Percentiles rank a stretch among this genome's conserved stretches.
phyloP scores from a whole-genome alignment of 2,329 filamentous ascomycete genomes.

The Alternaria arbusti region DNA sequence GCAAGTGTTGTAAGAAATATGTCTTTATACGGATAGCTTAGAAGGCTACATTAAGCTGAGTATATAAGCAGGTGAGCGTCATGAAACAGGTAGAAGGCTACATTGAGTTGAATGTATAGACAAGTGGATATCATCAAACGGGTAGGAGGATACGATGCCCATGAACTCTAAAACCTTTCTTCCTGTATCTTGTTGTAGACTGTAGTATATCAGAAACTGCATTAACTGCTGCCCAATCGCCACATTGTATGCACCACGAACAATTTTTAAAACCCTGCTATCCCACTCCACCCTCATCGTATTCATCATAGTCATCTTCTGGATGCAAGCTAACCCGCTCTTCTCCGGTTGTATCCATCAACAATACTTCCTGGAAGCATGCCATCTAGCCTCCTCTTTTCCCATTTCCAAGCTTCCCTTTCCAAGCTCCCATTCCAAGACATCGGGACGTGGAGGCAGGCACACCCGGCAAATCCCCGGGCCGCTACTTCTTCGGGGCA shows the following conservation, averaged over 20 bases:
- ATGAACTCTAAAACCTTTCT: background rate
- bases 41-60: background rate
- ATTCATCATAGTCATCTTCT: too few relatives aligned
- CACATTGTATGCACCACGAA: background rate
- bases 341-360: too few relatives aligned
- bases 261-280: background rate
- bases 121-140: background rate
- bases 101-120: background rate
- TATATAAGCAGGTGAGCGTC: background rate
- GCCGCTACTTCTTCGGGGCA: constrained; percentile 1
- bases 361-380: too few relatives aligned
- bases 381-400: background rate
- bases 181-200: background rate
- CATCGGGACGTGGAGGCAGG: background rate
- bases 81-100: background rate
- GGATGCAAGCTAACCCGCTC: too few relatives aligned
- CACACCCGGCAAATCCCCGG: background rate
- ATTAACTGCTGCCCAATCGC: background rate
- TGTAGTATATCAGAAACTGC: background rate
- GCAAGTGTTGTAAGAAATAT: background rate
- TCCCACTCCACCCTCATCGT: too few relatives aligned
- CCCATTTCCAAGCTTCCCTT: too few relatives aligned
- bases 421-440: background rate
- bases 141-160: background rate
- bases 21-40: background rate